Evolutionary conservation across 768 basidiomycete genomes (phyloP).

Genomic region (Hericium rajendrae): DNA sequence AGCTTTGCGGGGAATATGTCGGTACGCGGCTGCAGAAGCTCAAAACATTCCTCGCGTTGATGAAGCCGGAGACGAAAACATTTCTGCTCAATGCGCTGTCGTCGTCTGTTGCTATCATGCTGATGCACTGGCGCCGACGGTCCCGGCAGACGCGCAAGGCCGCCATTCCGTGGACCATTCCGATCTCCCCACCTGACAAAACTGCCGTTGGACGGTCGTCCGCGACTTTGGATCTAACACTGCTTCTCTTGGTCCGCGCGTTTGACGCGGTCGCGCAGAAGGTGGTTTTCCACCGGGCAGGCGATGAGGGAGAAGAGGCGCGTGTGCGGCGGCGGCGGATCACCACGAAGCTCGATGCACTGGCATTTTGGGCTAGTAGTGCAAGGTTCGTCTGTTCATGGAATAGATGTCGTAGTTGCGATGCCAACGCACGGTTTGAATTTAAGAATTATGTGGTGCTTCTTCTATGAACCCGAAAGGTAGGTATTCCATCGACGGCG

Average conservation of each 20-base stretch:
- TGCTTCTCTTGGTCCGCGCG: slow-evolving; percentile 61
- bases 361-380: slow-evolving; percentile 71
- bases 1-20: not conserved
- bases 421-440: not conserved
- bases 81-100: slow-evolving; percentile 52
- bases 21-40: not conserved
- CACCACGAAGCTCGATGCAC: slow-evolving; percentile 48
- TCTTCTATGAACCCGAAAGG: slow-evolving; percentile 70
- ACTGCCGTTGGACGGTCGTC: slow-evolving; percentile 22
- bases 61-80: slow-evolving; percentile 36
- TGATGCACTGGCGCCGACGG: slow-evolving; percentile 43
- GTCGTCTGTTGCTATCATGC: slow-evolving; percentile 43
- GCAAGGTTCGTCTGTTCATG: slow-evolving; percentile 44
- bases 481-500: slow-evolving; percentile 17
- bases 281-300: slow-evolving; percentile 27
- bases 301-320: slow-evolving; percentile 20
- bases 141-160: slow-evolving; percentile 21
- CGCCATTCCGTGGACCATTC: slow-evolving; percentile 18
- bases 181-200: slow-evolving; percentile 1
- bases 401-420: no score
- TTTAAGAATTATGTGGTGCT: slow-evolving; percentile 81
- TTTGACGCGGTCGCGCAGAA: slow-evolving; percentile 52
- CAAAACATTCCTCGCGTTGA: slow-evolving; percentile 15
- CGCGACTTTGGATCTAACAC: slow-evolving; percentile 57
- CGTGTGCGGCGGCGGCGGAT: slow-evolving; percentile 24